Evolutionary conservation across 2,329 filamentous ascomycete species (phyloP).

Genomic region (Fusarium xyrophilum): DNA sequence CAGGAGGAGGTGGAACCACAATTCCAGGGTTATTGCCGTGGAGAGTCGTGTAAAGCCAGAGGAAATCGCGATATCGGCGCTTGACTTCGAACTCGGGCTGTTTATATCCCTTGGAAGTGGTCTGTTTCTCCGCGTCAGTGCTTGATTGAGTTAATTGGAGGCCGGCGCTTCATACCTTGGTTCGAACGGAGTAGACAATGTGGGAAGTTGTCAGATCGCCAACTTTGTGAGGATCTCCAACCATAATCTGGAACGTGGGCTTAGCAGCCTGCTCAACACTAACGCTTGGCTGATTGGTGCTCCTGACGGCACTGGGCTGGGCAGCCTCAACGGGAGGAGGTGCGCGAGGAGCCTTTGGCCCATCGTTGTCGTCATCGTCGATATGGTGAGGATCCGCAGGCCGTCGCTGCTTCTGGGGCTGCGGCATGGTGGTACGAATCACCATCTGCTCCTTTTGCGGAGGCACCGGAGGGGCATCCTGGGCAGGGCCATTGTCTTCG

Average conservation of each 20-base stretch:
- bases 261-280: conserved; percentile 93
- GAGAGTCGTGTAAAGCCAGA: conserved; percentile 96
- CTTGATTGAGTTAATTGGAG: not conserved
- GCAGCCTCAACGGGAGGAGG: conserved; percentile 71
- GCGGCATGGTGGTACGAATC: conserved; percentile 64
- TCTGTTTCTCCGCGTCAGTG: conserved; percentile 58
- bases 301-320: conserved; percentile 58
- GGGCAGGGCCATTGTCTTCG: conserved; percentile 51
- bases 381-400: conserved; percentile 68
- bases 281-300: conserved; percentile 74
- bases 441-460: conserved; percentile 72
- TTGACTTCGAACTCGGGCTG: conserved; percentile 93
- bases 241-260: conserved; percentile 86
- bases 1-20: conserved; percentile 92
- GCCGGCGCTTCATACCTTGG: conserved; percentile 67
- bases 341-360: conserved; percentile 61
- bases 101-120: conserved; percentile 93
- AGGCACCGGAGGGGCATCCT: conserved; percentile 69
- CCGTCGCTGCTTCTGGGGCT: conserved; percentile 51
- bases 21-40: conserved; percentile 95
- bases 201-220: conserved; percentile 96
- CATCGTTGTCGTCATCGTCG: conserved; percentile 72
- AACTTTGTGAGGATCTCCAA: conserved; percentile 97
- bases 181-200: conserved; percentile 95
- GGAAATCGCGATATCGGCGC: conserved; percentile 91